Conservation (phyloP, 768 basidiomycete species). For the Kwoniella shandongensis region DNA sequence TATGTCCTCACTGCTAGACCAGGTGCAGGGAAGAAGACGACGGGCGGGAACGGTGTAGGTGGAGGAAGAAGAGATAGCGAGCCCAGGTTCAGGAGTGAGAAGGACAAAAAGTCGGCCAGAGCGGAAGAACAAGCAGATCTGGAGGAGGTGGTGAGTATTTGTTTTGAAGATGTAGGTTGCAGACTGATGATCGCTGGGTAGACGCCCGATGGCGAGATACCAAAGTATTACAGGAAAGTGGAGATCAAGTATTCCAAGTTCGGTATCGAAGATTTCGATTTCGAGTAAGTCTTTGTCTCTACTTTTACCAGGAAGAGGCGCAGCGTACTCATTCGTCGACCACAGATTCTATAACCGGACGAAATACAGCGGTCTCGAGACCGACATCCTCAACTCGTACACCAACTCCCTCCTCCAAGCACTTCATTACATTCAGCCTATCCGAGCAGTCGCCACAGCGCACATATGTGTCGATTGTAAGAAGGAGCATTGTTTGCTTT, state of each 20-base stretch:
- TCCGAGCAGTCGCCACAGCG: conserved; percentile 79
- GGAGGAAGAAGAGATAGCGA: conserved; percentile 54
- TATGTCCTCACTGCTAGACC: conserved; percentile 65
- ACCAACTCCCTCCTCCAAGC: conserved; percentile 87
- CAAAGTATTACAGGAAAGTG: conserved; percentile 80
- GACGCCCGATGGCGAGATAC: conserved; percentile 56
- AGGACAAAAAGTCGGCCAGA: conserved; percentile 52
- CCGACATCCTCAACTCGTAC: conserved; percentile 95
- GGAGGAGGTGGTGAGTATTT: conserved; percentile 33
- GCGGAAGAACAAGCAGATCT: conserved; percentile 6
- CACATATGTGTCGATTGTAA: conserved; percentile 87
- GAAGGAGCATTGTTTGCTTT: conserved; percentile 87
- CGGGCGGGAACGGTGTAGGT: conserved; percentile 42
- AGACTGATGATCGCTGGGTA: conserved; percentile 4
- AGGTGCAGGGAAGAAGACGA: conserved; percentile 24
- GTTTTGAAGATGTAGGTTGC: not conserved
- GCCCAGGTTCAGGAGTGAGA: conserved; percentile 76
- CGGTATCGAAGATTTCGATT: conserved; percentile 98
- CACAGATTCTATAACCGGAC: conserved; percentile 91
- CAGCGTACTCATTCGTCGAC: not conserved
- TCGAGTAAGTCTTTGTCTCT: conserved; percentile 63
- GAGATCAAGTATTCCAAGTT: conserved; percentile 99
- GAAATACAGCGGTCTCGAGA: conserved; percentile 84
- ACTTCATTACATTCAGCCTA: conserved; percentile 78
- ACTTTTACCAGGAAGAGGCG: too few species aligned